phyloP scores from a whole-genome alignment of 805 yeast genomes.

The Metschnikowia matae region DNA sequence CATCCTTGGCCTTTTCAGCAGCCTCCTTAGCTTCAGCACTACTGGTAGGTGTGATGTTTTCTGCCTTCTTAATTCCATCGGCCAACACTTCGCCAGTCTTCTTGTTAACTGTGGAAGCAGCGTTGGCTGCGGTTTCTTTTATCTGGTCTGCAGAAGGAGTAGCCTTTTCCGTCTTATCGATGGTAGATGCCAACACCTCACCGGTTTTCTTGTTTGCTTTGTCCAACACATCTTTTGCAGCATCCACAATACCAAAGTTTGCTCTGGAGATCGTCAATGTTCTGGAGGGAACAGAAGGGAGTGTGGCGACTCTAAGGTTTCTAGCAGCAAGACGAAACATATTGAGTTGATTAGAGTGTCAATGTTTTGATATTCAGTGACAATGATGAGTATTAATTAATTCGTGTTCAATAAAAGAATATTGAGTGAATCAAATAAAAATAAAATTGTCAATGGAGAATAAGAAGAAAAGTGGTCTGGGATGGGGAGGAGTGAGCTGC shows the following conservation, averaged over 20 bases:
- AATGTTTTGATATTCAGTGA: too few species aligned
- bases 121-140: slow-evolving; percentile 21
- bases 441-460: too few species aligned
- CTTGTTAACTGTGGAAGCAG: slow-evolving; percentile 22
- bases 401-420: too few species aligned
- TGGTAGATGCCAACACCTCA: slow-evolving; percentile 36
- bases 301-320: slow-evolving; percentile 8
- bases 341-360: neutral
- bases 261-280: slow-evolving; percentile 9
- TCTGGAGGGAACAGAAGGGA: slow-evolving; percentile 10
- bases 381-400: too few species aligned
- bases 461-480: too few species aligned
- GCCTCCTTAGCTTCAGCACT: slow-evolving; percentile 10
- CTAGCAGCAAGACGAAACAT: slow-evolving; percentile 16
- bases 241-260: slow-evolving; percentile 25
- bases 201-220: slow-evolving; percentile 38
- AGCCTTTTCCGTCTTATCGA: slow-evolving; percentile 32
- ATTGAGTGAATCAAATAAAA: too few species aligned
- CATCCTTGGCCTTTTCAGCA: slow-evolving; percentile 2
- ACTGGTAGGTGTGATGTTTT: slow-evolving; percentile 12
- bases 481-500: neutral
- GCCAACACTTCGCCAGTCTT: slow-evolving; percentile 31
- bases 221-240: slow-evolving; percentile 33
- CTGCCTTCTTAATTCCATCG: slow-evolving; percentile 28
- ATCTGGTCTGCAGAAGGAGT: slow-evolving; percentile 19